A percentile compares a stretch with the other conserved stretches of the same genome.
phyloP scores from a whole-genome alignment of 78 protist species.

The Anaeramoeba flamelloides region DNA sequence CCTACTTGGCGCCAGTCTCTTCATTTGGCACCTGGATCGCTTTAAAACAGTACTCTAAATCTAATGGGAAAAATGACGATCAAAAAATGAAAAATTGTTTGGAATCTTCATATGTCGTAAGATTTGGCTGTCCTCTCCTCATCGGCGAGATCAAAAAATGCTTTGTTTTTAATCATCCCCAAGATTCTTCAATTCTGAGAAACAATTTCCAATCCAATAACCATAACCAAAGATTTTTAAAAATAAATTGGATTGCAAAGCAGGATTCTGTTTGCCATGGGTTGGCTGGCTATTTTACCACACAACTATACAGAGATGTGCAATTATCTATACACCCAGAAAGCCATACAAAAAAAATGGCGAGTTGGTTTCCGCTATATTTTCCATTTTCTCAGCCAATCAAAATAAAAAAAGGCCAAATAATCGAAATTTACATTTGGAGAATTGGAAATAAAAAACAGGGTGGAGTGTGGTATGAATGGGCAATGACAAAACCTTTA shows the following conservation, averaged over 20 bases:
- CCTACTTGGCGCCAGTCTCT: not conserved
- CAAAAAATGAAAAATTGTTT: not conserved
- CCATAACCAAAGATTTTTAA: not conserved
- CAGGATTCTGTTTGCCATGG: not conserved
- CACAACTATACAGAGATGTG: not conserved
- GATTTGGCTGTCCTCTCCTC: no score
- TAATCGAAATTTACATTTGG: not conserved
- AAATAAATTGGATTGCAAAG: not conserved
- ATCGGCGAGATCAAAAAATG: not conserved
- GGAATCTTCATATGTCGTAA: not conserved
- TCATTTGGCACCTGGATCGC: not conserved
- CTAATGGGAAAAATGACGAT: not conserved
- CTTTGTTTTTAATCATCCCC: not conserved
- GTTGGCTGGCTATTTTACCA: not conserved
- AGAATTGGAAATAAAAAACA: not conserved
- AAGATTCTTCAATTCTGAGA: not conserved
- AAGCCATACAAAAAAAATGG: not conserved
- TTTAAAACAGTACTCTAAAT: not conserved
- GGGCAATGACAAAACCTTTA: not conserved
- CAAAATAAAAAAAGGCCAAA: not conserved
- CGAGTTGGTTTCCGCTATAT: not conserved
- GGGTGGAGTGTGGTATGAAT: not conserved
- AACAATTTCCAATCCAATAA: not conserved
- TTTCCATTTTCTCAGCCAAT: not conserved
- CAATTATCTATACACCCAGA: not conserved